These are phyloP conservation scores for Candida coquimbonensis DNA, from an alignment of 805 yeast species.

Conservation along the genomic window DNA sequence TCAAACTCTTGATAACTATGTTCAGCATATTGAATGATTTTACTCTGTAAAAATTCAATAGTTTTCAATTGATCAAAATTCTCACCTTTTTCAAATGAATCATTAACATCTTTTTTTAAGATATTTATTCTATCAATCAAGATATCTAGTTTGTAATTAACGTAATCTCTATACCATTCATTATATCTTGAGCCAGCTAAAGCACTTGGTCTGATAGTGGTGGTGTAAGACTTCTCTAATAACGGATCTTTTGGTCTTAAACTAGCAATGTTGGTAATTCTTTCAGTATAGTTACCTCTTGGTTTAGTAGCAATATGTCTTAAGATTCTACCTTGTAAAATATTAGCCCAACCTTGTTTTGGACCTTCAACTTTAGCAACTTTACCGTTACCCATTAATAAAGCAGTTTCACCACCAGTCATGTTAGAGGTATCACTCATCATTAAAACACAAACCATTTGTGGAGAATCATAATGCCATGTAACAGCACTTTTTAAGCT, in stretches of 20 bases:
- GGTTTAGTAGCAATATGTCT: constrained; percentile 43
- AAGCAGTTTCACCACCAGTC: constrained; percentile 57
- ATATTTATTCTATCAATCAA: constrained; percentile 25
- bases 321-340: constrained; percentile 39
- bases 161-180: constrained; percentile 35
- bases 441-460: constrained; percentile 65
- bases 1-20: constrained; percentile 31
- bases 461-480: constrained; percentile 61
- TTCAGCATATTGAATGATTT: constrained; percentile 23
- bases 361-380: constrained; percentile 31
- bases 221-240: constrained; percentile 31
- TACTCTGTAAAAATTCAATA: constrained; percentile 24
- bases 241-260: constrained; percentile 34
- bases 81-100: constrained; percentile 19
- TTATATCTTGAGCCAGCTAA: constrained; percentile 32
- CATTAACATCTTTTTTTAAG: constrained; percentile 21
- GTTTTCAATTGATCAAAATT: constrained; percentile 32
- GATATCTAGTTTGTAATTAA: constrained; percentile 31
- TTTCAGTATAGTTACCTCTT: constrained; percentile 28
- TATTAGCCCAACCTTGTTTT: constrained; percentile 38
- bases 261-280: constrained; percentile 37
- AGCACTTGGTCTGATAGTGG: constrained; percentile 34
- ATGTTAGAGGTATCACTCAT: constrained; percentile 48
- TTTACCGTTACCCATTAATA: constrained; percentile 28
- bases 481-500: constrained; percentile 47